A percentile compares a stretch with the other conserved stretches of the same genome.
These are phyloP conservation scores for Solanum etuberosum DNA, from an alignment of 257 asterid genomes.

Conservation along the genomic window DNA sequence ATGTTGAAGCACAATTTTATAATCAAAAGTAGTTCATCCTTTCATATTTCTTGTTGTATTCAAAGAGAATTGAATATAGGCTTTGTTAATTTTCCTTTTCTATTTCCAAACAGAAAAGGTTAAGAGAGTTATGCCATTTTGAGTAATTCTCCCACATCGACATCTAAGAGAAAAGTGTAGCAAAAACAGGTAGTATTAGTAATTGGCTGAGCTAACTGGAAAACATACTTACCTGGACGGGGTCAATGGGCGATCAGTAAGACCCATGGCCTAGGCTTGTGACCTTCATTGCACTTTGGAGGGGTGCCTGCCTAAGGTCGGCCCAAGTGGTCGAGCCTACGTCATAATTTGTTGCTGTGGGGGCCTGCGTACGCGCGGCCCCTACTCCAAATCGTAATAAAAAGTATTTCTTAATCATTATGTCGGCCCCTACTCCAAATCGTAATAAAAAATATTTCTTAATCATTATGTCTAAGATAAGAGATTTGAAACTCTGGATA, in stretches of 20 bases:
- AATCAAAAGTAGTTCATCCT: neutral
- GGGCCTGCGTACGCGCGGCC: neutral
- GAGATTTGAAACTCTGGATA: neutral
- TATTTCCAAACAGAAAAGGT: neutral
- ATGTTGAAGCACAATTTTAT: neutral
- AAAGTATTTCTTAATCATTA: no score
- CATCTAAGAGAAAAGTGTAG: neutral
- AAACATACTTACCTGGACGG: constrained; percentile 20
- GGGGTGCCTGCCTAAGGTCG: constrained; percentile 29
- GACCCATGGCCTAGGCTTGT: constrained; percentile 10
- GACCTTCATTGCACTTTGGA: constrained; percentile 21
- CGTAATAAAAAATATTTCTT: no score
- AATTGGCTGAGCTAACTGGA: neutral
- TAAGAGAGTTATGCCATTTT: neutral
- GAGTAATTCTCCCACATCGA: neutral
- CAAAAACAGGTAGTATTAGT: neutral
- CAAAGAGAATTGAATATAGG: neutral
- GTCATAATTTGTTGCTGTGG: neutral
- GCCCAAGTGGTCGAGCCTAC: constrained; percentile 23
- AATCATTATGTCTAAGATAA: no score
- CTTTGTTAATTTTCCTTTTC: neutral
- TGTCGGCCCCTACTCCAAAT: neutral
- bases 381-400: neutral
- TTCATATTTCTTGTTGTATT: neutral
- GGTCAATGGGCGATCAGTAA: constrained; percentile 11